Evolutionary conservation across 2,329 filamentous ascomycete genomes (phyloP).

Genomic region (Colletotrichum sp.): DNA sequence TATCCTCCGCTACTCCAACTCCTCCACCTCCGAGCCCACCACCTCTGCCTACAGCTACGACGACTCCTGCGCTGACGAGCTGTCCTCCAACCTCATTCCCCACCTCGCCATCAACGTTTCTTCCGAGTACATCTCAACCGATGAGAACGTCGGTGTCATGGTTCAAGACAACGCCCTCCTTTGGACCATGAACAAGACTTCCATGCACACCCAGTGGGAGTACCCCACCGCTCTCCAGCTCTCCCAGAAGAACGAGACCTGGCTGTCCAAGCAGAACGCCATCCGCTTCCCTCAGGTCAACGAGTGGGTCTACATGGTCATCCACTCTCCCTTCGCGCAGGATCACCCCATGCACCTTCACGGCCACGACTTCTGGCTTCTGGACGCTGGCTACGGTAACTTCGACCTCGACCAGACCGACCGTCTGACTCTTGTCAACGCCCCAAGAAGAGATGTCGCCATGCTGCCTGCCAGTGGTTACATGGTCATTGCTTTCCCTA

Average conservation of each 20-base stretch:
- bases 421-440: slow-evolving; percentile 39
- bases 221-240: slow-evolving; percentile 32
- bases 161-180: background rate
- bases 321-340: slow-evolving; percentile 27
- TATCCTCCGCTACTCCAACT: background rate
- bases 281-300: slow-evolving; percentile 29
- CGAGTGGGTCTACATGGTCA: slow-evolving; percentile 34
- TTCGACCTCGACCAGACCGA: slow-evolving; percentile 12
- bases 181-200: slow-evolving; percentile 30
- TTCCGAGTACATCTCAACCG: background rate
- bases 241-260: slow-evolving; percentile 21
- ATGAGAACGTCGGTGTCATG: background rate
- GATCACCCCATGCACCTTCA: slow-evolving; percentile 42
- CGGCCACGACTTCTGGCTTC: slow-evolving; percentile 37
- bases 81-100: background rate
- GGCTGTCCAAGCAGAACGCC: slow-evolving; percentile 29
- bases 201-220: slow-evolving; percentile 34
- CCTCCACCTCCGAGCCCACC: background rate
- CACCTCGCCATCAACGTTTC: background rate
- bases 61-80: background rate
- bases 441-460: slow-evolving; percentile 57
- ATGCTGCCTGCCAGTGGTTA: slow-evolving; percentile 49
- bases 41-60: background rate
- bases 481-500: slow-evolving; percentile 54
- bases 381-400: slow-evolving; percentile 21